phyloP scores from a whole-genome alignment of 768 basidiomycete genomes.

The Lactifluus volemus region DNA sequence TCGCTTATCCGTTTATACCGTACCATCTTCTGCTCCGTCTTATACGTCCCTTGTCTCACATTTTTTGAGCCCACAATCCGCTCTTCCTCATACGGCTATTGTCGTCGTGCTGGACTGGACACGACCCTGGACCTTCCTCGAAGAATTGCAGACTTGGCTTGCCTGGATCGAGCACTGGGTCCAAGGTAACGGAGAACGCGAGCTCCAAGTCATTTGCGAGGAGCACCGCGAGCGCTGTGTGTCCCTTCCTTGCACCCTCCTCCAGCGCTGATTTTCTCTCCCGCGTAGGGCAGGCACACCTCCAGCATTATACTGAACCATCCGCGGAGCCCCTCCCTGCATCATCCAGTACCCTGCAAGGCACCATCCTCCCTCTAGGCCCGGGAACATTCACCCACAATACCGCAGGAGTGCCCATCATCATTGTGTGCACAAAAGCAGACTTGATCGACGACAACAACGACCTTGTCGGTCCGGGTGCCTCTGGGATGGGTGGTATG shows the following conservation, averaged over 20 bases:
- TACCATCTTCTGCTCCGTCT: conserved; percentile 67
- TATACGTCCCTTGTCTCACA: conserved; percentile 68
- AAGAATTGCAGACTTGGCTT: conserved; percentile 80
- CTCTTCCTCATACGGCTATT: conserved; percentile 63
- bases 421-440: conserved; percentile 88
- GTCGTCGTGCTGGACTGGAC: conserved; percentile 94
- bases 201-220: conserved; percentile 65
- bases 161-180: conserved; percentile 79
- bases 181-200: conserved; percentile 57
- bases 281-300: conserved; percentile 66
- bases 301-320: conserved; percentile 88
- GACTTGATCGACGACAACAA: conserved; percentile 83
- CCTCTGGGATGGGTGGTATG: conserved; percentile 82
- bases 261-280: not conserved
- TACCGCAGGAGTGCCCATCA: conserved; percentile 72
- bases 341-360: conserved; percentile 49
- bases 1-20: conserved; percentile 84
- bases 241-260: conserved; percentile 25
- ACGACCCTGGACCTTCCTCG: conserved; percentile 82
- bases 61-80: conserved; percentile 63
- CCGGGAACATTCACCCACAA: conserved; percentile 85
- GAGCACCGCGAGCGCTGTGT: conserved; percentile 77
- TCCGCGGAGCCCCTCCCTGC: conserved; percentile 55
- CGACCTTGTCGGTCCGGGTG: conserved; percentile 59
- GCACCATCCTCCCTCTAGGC: conserved; percentile 72